A percentile compares a stretch with the other conserved stretches of the same genome.
phyloP scores from a whole-genome alignment of 176 grass and related monocot genomes.

The Zea luxurians region DNA sequence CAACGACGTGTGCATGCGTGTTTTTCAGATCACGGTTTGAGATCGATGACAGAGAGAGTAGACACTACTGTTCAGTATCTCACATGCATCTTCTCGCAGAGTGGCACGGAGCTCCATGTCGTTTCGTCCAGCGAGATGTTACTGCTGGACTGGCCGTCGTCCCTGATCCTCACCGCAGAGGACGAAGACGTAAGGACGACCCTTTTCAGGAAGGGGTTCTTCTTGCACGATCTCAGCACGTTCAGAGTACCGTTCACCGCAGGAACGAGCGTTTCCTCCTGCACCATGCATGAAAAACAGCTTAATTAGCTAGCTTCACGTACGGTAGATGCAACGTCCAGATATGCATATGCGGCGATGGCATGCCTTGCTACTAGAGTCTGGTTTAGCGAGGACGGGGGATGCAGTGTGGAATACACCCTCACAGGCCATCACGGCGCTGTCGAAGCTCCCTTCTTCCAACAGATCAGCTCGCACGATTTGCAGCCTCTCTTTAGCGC shows the following conservation, averaged over 20 bases:
- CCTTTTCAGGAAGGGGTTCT: conserved; percentile 67
- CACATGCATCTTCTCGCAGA: conserved; percentile 84
- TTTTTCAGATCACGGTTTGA: conserved; percentile 5
- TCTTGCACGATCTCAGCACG: conserved; percentile 84
- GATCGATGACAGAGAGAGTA: not conserved
- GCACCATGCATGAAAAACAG: conserved; percentile 1
- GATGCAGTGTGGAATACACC: conserved; percentile 87
- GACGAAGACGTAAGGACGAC: conserved; percentile 93
- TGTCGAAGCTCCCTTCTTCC: conserved; percentile 80
- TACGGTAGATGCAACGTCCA: conserved; percentile 7
- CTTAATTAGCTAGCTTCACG: not conserved
- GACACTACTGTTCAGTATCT: not conserved
- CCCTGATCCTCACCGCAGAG: conserved; percentile 68
- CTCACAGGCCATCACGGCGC: conserved; percentile 65
- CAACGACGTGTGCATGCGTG: too few species aligned
- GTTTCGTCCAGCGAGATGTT: conserved; percentile 64
- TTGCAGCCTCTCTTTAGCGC: conserved; percentile 74
- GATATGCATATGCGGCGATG: not conserved
- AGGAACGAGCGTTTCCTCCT: conserved; percentile 74
- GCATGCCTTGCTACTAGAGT: conserved; percentile 77
- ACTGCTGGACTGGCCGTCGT: conserved; percentile 44
- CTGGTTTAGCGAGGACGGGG: conserved; percentile 59
- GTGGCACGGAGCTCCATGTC: conserved; percentile 72
- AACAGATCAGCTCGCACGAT: conserved; percentile 71
- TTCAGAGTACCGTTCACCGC: conserved; percentile 81